These are phyloP conservation scores for Erodium trifolium DNA, from an alignment of 441 rosid genomes.

Conservation along the genomic window DNA sequence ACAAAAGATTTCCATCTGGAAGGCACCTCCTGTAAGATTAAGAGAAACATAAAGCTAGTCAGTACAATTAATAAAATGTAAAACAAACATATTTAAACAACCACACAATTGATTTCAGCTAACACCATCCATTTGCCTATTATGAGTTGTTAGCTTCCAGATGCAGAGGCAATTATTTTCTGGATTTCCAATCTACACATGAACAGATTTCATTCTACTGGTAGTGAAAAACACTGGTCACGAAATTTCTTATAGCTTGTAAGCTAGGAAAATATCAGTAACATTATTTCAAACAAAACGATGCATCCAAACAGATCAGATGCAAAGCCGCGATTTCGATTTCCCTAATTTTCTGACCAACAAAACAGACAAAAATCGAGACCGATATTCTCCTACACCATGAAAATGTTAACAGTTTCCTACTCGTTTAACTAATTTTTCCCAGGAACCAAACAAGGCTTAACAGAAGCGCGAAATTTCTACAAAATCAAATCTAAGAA, in stretches of 20 bases:
- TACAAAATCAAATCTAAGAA: background rate
- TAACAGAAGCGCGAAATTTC: background rate
- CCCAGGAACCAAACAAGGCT: background rate
- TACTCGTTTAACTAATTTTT: background rate
- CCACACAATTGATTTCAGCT: background rate
- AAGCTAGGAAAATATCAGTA: background rate
- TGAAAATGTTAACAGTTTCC: background rate
- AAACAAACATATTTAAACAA: background rate
- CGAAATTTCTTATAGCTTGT: background rate
- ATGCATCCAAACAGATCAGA: background rate
- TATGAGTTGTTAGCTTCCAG: background rate
- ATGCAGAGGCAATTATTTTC: background rate
- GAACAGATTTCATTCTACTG: background rate
- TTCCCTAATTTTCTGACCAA: background rate
- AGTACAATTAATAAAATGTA: background rate
- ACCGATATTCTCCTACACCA: background rate
- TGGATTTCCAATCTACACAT: background rate
- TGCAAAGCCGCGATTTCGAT: background rate
- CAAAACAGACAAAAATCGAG: background rate
- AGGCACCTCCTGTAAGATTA: slow-evolving; percentile 55
- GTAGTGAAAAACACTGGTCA: background rate
- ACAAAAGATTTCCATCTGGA: slow-evolving; percentile 85
- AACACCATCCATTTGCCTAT: background rate
- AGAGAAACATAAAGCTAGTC: slow-evolving; percentile 14
- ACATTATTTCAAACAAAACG: background rate